Conservation (phyloP, 108 stramenopile species). For the Chaetoceros muelleri region DNA sequence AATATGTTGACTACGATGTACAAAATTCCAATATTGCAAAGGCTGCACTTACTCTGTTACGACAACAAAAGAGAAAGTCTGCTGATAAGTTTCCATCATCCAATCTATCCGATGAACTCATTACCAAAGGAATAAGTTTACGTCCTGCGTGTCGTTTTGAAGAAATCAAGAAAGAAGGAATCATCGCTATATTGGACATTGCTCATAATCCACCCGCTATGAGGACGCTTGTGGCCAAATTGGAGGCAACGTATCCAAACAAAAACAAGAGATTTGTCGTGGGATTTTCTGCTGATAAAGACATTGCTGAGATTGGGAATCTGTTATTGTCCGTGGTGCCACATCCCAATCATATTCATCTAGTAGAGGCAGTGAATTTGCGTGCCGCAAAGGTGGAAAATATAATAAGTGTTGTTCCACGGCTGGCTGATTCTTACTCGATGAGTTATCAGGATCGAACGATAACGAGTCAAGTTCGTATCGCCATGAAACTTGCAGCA, state of each 20-base stretch:
- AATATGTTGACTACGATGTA: conserved; percentile 78
- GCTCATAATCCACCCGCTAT: conserved; percentile 78
- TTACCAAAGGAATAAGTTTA: conserved; percentile 24
- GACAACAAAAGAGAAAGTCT: conserved; percentile 6
- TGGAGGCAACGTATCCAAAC: conserved; percentile 13
- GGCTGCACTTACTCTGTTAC: conserved; percentile 56
- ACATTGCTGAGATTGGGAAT: conserved; percentile 31
- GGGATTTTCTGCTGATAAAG: conserved; percentile 67
- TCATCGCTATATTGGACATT: conserved; percentile 60
- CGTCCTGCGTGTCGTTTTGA: conserved; percentile 78
- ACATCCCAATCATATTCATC: conserved; percentile 21
- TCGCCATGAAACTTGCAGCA: conserved; percentile 27
- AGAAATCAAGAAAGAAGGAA: conserved; percentile 18
- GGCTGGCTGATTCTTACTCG: conserved; percentile 10
- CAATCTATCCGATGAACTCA: conserved; percentile 7
- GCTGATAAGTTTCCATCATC: conserved; percentile 15
- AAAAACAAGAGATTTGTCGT: conserved; percentile 40
- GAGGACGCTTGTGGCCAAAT: conserved; percentile 34
- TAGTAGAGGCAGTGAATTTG: conserved; percentile 36
- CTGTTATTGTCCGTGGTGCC: conserved; percentile 9
- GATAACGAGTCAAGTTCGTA: conserved; percentile 22
- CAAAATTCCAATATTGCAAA: conserved; percentile 76
- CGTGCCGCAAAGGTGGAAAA: conserved; percentile 29
- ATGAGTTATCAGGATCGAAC: conserved; percentile 15
- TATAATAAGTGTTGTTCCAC: conserved; percentile 25